Conservation (phyloP, 257 asterid genomes). For the Henckelia pumila region DNA sequence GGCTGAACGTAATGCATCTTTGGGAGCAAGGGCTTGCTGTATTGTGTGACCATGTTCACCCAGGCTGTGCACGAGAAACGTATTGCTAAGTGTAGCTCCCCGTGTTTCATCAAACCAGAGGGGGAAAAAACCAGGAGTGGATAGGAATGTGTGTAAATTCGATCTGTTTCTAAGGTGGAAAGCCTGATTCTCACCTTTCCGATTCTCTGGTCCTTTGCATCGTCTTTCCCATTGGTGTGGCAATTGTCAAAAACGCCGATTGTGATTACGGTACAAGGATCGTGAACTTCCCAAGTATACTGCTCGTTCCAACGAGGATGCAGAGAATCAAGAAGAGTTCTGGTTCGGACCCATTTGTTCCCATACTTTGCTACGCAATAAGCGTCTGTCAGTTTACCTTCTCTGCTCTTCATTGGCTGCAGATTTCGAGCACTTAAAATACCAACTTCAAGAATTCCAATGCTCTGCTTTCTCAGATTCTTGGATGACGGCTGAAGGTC, state of each 20-base stretch:
- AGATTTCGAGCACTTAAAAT: slow-evolving; percentile 73
- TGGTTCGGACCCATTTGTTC: slow-evolving; percentile 92
- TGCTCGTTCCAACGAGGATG: slow-evolving; percentile 93
- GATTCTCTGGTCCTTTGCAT: slow-evolving; percentile 67
- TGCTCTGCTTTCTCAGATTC: slow-evolving; percentile 55
- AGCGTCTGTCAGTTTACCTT: slow-evolving; percentile 75
- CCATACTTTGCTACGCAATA: slow-evolving; percentile 95
- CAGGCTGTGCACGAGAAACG: slow-evolving; percentile 91
- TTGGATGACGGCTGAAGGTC: slow-evolving; percentile 81
- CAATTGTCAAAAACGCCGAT: slow-evolving; percentile 83
- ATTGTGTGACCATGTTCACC: slow-evolving; percentile 75
- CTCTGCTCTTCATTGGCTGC: slow-evolving; percentile 70
- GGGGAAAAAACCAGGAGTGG: slow-evolving; percentile 72
- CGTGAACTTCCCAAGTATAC: slow-evolving; percentile 94
- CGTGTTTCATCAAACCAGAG: slow-evolving; percentile 75
- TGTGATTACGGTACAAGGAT: slow-evolving; percentile 82
- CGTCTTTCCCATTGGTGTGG: slow-evolving; percentile 65
- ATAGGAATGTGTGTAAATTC: slow-evolving; percentile 74
- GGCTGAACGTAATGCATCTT: slow-evolving; percentile 87
- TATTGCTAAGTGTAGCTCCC: slow-evolving; percentile 84
- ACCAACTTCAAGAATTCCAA: slow-evolving; percentile 91
- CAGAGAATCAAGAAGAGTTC: slow-evolving; percentile 71
- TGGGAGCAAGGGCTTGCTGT: slow-evolving; percentile 87
- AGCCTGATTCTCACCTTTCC: slow-evolving; percentile 89
- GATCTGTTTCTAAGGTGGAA: slow-evolving; percentile 76